Evolutionary conservation across 352 stramenopile genomes (phyloP), one percentile per base, ranked within the genome.

Genomic region (Pilasporangium apinafurcum): DNA sequence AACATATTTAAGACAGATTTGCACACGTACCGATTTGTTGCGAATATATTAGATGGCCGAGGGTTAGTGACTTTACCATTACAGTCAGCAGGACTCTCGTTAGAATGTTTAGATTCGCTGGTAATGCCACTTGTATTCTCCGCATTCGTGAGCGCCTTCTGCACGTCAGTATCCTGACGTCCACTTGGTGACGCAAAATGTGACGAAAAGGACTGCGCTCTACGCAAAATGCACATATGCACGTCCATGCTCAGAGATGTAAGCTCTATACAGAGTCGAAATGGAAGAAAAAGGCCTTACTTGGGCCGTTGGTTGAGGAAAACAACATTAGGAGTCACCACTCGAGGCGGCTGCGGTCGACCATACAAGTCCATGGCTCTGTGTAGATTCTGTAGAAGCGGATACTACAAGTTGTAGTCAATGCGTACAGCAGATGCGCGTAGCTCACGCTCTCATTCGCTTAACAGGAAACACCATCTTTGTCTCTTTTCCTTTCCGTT

Each of bases 281-380:
- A 9, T n/a, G 24, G 30, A 6, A 14, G 40, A 16, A 5, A 12
- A 3, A 20, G 33, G 9, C 8, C 49, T 29, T 43, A 75, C 66
- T 60, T 67, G 2, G 56, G 18, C 1, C 35, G 59, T 25, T 78
- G 56, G 22, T 78, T 74, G 5, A 77, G 62, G 41, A 77, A 77
- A 14, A 50, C 32, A 27, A 71, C 62, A 25, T 44, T 47, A 33
- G 54, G 52, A 9, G 51, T 49, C 12, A 44, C 52, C n/a, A 41
- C 46, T 31, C 38, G 59, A 29, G 54, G 56, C 9, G 44, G 43
- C 46, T 51, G 53, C 0, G 65, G 65, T n/a, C 65, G 65, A 4
- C 62, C 62, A n/a, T 77, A 77, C 35, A 54, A 44, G 43, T 77
- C 65, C 65, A 76, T 72, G 25, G 21, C 12, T 27, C n/a, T n/a